A percentile compares a stretch with the other conserved stretches of the same genome.
Evolutionary conservation across 2,329 filamentous ascomycete species (phyloP).

Genomic region (Fusarium acutatum): DNA sequence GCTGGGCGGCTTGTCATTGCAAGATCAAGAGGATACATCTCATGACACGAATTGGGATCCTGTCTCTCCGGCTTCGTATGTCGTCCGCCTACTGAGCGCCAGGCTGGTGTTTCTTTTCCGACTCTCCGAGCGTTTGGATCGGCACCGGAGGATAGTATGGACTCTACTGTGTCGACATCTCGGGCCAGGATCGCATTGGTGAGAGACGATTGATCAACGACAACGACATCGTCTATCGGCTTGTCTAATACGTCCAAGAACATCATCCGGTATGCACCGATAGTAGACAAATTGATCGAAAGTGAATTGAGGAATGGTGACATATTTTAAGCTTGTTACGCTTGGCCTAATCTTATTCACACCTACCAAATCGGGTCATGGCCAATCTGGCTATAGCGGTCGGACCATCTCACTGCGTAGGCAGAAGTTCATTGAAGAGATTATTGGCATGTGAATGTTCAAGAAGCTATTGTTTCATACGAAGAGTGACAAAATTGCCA

Average conservation of each 20-base stretch:
- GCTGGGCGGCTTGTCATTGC: neutral
- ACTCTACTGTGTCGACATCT: neutral
- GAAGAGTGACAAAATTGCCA: too few relatives aligned
- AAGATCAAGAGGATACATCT: neutral
- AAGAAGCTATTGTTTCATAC: accelerated
- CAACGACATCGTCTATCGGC: neutral
- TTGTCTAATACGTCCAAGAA: accelerated
- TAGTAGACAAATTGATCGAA: accelerated
- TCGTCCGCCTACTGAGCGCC: accelerated
- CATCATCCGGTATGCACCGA: accelerated
- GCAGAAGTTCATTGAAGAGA: neutral
- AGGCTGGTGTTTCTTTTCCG: accelerated
- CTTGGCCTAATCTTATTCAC: accelerated
- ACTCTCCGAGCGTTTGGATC: neutral
- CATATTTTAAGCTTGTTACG: neutral
- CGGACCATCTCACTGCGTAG: neutral
- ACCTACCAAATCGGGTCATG: neutral
- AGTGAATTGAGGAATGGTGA: accelerated
- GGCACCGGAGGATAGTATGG: accelerated
- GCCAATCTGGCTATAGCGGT: neutral
- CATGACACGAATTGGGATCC: neutral
- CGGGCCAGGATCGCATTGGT: neutral
- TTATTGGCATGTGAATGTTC: neutral
- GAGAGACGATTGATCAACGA: neutral
- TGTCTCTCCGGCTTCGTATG: accelerated